A percentile compares a stretch with the other conserved stretches of the same genome.
Evolutionary conservation across 768 basidiomycete genomes (phyloP).

Genomic region (Phanerochaete carnosa): DNA sequence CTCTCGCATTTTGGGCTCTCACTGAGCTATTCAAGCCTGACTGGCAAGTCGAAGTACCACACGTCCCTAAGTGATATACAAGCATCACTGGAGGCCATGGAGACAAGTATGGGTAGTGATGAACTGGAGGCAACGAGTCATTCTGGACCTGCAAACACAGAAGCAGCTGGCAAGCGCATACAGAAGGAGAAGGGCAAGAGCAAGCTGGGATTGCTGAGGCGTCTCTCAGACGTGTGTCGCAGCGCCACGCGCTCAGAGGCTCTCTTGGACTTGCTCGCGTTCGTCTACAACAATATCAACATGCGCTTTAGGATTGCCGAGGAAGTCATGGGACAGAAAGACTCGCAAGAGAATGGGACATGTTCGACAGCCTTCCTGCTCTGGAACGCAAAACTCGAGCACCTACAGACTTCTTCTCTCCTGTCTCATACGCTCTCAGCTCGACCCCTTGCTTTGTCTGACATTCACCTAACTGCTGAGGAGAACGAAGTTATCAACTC

Average conservation of each 20-base stretch:
- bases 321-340: constrained; percentile 31
- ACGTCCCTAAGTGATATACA: too few species aligned
- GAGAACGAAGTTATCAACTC: constrained; percentile 18
- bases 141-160: too few species aligned
- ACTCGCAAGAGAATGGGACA: constrained; percentile 35
- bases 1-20: background rate
- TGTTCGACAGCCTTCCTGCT: constrained; percentile 32
- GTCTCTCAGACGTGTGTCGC: too few species aligned
- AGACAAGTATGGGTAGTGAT: too few species aligned
- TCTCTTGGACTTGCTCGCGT: background rate
- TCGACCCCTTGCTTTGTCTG: constrained; percentile 18
- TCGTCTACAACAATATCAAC: constrained; percentile 39
- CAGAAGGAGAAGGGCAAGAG: too few species aligned
- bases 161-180: too few species aligned
- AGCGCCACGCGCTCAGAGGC: background rate
- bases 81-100: too few species aligned
- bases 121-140: too few species aligned
- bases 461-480: constrained; percentile 24
- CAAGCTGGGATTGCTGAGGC: too few species aligned
- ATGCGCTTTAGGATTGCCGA: constrained; percentile 26
- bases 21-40: background rate
- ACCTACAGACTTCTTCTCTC: constrained; percentile 24
- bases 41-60: too few species aligned
- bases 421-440: constrained; percentile 22
- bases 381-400: constrained; percentile 20